These are phyloP conservation scores for Salix viminalis DNA, from an alignment of 345 rosid species.

Conservation along the genomic window DNA sequence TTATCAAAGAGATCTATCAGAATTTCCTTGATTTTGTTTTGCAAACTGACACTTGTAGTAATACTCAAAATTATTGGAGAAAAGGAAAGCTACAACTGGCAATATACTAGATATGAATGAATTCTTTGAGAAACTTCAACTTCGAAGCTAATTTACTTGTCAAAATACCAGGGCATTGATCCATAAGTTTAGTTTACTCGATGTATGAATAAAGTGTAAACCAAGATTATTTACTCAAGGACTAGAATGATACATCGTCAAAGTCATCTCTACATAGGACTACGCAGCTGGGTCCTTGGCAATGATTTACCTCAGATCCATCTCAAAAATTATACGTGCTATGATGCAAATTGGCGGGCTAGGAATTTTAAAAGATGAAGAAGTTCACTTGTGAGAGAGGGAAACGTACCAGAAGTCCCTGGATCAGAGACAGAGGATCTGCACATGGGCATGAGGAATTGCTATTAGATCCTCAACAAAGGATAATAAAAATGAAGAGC, in stretches of 20 bases:
- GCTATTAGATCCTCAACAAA: neutral
- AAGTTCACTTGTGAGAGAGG: neutral
- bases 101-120: neutral
- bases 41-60: neutral
- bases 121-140: neutral
- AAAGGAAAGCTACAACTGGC: neutral
- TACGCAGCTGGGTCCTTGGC: neutral
- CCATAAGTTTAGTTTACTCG: too few species aligned
- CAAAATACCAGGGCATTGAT: too few species aligned
- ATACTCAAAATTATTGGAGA: too few species aligned
- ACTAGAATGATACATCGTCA: neutral
- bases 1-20: conserved; percentile 16
- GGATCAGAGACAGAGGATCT: conserved; percentile 76
- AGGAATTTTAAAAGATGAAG: neutral
- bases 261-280: neutral
- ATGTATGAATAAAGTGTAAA: too few species aligned
- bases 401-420: conserved; percentile 58
- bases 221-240: neutral
- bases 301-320: conserved; percentile 2
- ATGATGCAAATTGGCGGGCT: neutral
- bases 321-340: neutral
- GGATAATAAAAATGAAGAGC: neutral
- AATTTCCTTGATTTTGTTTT: conserved; percentile 3
- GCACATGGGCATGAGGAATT: conserved; percentile 27
- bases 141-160: too few species aligned